Evolutionary conservation across 2,329 filamentous ascomycete species (phyloP).

Genomic region (Graphilbum ipis-grandicollis): DNA sequence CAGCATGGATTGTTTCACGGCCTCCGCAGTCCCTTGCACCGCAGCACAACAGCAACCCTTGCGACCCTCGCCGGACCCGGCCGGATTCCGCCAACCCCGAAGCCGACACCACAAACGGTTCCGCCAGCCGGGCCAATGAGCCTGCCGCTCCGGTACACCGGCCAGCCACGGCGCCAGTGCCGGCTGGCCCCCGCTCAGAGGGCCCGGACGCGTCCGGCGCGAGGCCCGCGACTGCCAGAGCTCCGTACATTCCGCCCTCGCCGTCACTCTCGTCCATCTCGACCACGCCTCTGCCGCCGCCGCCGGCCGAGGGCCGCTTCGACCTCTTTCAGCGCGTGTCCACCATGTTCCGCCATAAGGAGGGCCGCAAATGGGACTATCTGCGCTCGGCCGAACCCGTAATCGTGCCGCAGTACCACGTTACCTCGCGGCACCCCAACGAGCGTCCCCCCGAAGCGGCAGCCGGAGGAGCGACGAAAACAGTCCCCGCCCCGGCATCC

Average conservation of each 20-base stretch:
- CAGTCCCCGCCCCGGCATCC: too few relatives aligned
- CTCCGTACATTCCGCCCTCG: too few relatives aligned
- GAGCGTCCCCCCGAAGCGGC: too few relatives aligned
- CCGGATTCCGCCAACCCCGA: too few relatives aligned
- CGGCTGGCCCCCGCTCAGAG: too few relatives aligned
- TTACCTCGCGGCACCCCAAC: too few relatives aligned
- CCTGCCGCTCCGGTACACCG: neutral
- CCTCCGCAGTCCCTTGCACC: constrained; percentile 8
- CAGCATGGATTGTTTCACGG: constrained; percentile 10
- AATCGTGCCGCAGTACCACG: constrained; percentile 26
- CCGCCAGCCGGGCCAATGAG: too few relatives aligned
- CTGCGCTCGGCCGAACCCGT: constrained; percentile 40
- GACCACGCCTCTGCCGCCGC: neutral
- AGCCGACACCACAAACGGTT: too few relatives aligned
- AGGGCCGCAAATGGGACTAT: constrained; percentile 38
- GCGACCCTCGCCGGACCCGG: constrained; percentile 4
- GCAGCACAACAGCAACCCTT: constrained; percentile 10
- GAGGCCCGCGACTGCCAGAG: too few relatives aligned
- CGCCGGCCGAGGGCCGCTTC: neutral
- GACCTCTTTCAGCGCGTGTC: constrained; percentile 16
- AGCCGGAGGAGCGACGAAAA: too few relatives aligned
- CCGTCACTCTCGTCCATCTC: neutral
- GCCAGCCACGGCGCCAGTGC: neutral
- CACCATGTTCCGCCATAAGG: constrained; percentile 26
- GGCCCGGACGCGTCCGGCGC: too few relatives aligned